Evolutionary conservation across 2,329 filamentous ascomycete species (phyloP).

Genomic region (Epichloe bromicola): DNA sequence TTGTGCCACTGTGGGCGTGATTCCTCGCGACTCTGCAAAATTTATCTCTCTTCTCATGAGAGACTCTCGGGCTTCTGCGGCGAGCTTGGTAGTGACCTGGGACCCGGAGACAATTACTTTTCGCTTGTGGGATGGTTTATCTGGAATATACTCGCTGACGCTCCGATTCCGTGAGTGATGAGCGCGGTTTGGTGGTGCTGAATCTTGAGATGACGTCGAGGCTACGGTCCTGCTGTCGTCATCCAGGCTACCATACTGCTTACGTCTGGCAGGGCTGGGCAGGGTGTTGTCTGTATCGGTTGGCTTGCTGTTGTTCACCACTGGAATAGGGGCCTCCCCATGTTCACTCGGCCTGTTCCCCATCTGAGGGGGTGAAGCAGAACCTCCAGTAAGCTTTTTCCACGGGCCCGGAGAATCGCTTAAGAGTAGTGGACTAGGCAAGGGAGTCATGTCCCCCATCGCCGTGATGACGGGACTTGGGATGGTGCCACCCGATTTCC

Average conservation of each 20-base stretch:
- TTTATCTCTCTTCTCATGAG: conserved; percentile 64
- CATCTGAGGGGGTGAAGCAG: conserved; percentile 26
- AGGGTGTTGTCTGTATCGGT: conserved; percentile 30
- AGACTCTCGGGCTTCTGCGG: conserved; percentile 27
- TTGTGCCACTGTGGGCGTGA: conserved; percentile 45
- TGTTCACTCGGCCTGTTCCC: conserved; percentile 13
- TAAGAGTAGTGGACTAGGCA: conserved; percentile 61
- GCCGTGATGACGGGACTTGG: conserved; percentile 62
- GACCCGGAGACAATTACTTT: conserved; percentile 61
- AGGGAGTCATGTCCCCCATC: conserved; percentile 65
- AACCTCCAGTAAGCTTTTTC: conserved; percentile 39
- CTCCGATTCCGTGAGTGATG: conserved; percentile 63
- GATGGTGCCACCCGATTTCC: conserved; percentile 52
- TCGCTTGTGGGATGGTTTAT: conserved; percentile 55
- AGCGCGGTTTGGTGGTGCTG: conserved; percentile 10
- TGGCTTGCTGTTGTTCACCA: conserved; percentile 38
- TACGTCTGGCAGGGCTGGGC: conserved; percentile 42
- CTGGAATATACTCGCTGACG: conserved; percentile 76
- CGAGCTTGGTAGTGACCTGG: conserved; percentile 28
- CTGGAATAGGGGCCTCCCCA: conserved; percentile 28
- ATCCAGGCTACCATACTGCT: conserved; percentile 32
- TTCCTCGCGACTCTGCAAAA: conserved; percentile 63
- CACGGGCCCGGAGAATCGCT: conserved; percentile 54
- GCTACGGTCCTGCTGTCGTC: conserved; percentile 21
- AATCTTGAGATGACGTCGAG: conserved; percentile 6